phyloP scores from a whole-genome alignment of 1,284 basidiomycete genomes.

The Amylostereum areolatum region DNA sequence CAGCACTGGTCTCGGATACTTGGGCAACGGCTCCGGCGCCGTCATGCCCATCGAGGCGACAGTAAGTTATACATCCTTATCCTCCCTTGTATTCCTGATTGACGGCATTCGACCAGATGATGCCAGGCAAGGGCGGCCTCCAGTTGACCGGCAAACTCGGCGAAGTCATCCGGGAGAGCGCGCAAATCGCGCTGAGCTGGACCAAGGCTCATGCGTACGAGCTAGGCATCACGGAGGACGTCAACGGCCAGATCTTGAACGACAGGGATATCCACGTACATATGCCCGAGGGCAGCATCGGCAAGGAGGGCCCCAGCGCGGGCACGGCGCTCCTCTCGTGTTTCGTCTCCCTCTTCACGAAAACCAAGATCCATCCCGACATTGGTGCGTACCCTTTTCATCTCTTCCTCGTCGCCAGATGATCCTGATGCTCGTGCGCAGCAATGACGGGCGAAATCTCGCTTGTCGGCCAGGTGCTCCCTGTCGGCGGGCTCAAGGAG shows the following conservation, averaged over 20 bases:
- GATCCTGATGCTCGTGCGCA: constrained; percentile 19
- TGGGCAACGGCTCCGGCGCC: constrained; percentile 93
- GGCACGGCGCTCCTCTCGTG: constrained; percentile 91
- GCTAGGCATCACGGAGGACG: constrained; percentile 75
- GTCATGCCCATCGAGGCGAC: constrained; percentile 97
- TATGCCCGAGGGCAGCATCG: constrained; percentile 96
- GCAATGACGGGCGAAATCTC: constrained; percentile 97
- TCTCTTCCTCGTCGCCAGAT: constrained; percentile 4
- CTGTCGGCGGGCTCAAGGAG: constrained; percentile 92
- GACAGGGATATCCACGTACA: constrained; percentile 89
- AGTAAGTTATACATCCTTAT: constrained; percentile 37
- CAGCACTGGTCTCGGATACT: constrained; percentile 89
- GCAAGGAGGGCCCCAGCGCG: constrained; percentile 96
- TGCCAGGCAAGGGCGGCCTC: constrained; percentile 87
- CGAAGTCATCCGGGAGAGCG: constrained; percentile 95
- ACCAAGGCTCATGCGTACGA: constrained; percentile 87
- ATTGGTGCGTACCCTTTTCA: constrained; percentile 54
- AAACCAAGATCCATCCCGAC: constrained; percentile 77
- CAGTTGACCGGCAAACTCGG: constrained; percentile 96
- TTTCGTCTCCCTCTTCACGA: constrained; percentile 87
- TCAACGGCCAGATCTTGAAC: constrained; percentile 73
- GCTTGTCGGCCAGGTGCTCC: constrained; percentile 86
- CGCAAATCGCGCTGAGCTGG: constrained; percentile 92
- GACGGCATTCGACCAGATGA: constrained; percentile 45
- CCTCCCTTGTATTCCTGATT: neutral